phyloP scores from a whole-genome alignment of 768 basidiomycete species.

The Lactarius tabidus region DNA sequence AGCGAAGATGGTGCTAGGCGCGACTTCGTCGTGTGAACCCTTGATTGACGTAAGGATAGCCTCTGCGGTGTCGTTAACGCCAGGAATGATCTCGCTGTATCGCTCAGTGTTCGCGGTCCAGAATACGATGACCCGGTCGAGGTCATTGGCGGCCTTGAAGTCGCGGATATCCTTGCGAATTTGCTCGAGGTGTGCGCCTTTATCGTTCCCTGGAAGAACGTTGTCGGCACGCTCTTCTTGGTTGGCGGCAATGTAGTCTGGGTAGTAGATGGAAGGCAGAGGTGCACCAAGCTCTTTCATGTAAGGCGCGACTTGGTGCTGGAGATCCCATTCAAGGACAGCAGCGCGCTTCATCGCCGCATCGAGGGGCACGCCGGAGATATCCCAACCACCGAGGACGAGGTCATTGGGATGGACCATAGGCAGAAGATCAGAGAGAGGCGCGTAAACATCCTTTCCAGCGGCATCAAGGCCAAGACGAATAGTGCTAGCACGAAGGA shows the following conservation, averaged over 20 bases:
- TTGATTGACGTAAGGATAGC: slow-evolving; percentile 81
- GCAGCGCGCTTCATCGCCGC: slow-evolving; percentile 90
- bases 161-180: slow-evolving; percentile 90
- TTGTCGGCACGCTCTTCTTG: slow-evolving; percentile 97
- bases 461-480: slow-evolving; percentile 78
- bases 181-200: slow-evolving; percentile 87
- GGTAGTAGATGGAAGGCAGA: slow-evolving; percentile 94
- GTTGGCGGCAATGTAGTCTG: slow-evolving; percentile 97
- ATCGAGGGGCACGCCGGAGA: slow-evolving; percentile 80
- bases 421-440: slow-evolving; percentile 87
- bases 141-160: slow-evolving; percentile 78
- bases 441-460: slow-evolving; percentile 89
- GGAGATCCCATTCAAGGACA: slow-evolving; percentile 94
- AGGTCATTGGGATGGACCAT: slow-evolving; percentile 99
- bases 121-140: slow-evolving; percentile 90
- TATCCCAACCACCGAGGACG: slow-evolving; percentile 98
- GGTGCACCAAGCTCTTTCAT: slow-evolving; percentile 80
- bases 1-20: slow-evolving; percentile 93
- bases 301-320: slow-evolving; percentile 87
- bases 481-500: slow-evolving; percentile 94
- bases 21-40: slow-evolving; percentile 86
- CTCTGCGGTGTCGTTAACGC: slow-evolving; percentile 92
- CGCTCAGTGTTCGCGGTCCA: slow-evolving; percentile 99
- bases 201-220: slow-evolving; percentile 77
- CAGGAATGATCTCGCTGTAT: slow-evolving; percentile 90